phyloP scores from a whole-genome alignment of 345 rosid genomes.

The Salix caprea region DNA sequence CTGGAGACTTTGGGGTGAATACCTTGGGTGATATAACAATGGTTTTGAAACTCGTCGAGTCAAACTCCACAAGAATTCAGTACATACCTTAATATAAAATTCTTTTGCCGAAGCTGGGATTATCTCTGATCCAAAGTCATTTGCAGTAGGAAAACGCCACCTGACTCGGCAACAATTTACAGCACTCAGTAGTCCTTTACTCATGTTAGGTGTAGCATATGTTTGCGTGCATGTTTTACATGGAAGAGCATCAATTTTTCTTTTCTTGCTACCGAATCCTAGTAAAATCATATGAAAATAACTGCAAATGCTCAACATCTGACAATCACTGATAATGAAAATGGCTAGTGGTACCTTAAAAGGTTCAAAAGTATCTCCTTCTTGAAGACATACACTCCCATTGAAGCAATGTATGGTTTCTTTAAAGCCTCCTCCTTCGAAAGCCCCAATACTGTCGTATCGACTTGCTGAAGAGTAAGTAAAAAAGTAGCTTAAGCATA shows the following conservation, averaged over 20 bases:
- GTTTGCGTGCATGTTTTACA: not conserved
- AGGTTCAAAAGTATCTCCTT: slow-evolving; percentile 90
- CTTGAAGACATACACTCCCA: slow-evolving; percentile 96
- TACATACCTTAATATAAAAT: slow-evolving; percentile 56
- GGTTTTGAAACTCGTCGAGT: not conserved
- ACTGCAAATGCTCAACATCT: too few relatives aligned
- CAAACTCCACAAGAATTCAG: not conserved
- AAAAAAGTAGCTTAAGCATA: not conserved
- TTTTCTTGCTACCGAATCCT: too few relatives aligned
- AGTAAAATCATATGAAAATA: too few relatives aligned
- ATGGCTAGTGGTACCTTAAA: slow-evolving; percentile 51
- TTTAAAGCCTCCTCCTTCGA: slow-evolving; percentile 66
- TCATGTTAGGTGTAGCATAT: not conserved
- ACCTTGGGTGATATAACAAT: too few relatives aligned
- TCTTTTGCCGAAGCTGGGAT: slow-evolving; percentile 91
- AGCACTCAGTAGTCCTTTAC: not conserved
- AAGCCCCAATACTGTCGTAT: slow-evolving; percentile 80
- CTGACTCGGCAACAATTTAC: slow-evolving; percentile 32
- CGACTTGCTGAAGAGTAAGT: slow-evolving; percentile 57
- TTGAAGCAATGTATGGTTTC: slow-evolving; percentile 96
- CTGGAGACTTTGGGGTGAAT: too few relatives aligned
- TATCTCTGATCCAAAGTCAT: slow-evolving; percentile 94
- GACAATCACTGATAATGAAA: not conserved
- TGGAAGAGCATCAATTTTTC: too few relatives aligned
- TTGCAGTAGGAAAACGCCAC: slow-evolving; percentile 98